Percentiles rank a stretch among this genome's conserved stretches.
Evolutionary conservation across 139 green algal genomes (phyloP).

Genomic region (Axilococcus clingmanii): DNA sequence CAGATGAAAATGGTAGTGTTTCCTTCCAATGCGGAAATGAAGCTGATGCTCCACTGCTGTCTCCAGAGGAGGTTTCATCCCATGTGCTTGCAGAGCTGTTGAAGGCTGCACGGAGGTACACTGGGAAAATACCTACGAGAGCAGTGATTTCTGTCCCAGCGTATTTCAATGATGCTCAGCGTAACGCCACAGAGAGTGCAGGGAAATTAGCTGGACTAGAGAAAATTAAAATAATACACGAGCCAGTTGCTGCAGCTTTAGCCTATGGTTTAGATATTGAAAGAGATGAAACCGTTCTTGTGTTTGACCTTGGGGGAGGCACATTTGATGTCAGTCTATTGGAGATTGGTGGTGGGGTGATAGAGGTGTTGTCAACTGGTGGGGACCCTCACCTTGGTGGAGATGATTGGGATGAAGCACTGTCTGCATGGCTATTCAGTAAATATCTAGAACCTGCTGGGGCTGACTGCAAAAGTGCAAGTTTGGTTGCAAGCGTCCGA

Average conservation of each 20-base stretch:
- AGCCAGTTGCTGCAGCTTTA: constrained; percentile 79
- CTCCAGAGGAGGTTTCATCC: constrained; percentile 69
- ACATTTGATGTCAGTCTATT: constrained; percentile 84
- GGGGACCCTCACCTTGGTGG: constrained; percentile 75
- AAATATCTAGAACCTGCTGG: constrained; percentile 40
- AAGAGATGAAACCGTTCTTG: constrained; percentile 72
- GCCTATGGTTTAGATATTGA: constrained; percentile 75
- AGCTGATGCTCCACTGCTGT: constrained; percentile 18
- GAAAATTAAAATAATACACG: constrained; percentile 63
- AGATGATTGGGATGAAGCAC: constrained; percentile 72
- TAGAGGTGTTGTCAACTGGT: constrained; percentile 79
- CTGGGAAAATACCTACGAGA: constrained; percentile 32
- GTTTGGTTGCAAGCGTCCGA: constrained; percentile 40
- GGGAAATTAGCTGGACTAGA: constrained; percentile 69
- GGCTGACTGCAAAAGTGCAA: constrained; percentile 15
- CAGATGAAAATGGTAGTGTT: constrained; percentile 11
- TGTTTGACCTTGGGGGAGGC: constrained; percentile 85
- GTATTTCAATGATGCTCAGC: constrained; percentile 73
- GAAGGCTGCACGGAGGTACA: constrained; percentile 34
- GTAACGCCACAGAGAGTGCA: constrained; percentile 62
- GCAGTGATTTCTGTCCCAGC: constrained; percentile 85
- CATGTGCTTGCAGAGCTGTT: constrained; percentile 53
- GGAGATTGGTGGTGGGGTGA: constrained; percentile 68
- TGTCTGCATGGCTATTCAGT: constrained; percentile 49
- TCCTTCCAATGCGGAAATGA: constrained; percentile 9